Percentiles rank a stretch among this genome's conserved stretches.
Evolutionary conservation across 177 flowering plant genomes (phyloP).

Genomic region (Tripterygium wilfordii): DNA sequence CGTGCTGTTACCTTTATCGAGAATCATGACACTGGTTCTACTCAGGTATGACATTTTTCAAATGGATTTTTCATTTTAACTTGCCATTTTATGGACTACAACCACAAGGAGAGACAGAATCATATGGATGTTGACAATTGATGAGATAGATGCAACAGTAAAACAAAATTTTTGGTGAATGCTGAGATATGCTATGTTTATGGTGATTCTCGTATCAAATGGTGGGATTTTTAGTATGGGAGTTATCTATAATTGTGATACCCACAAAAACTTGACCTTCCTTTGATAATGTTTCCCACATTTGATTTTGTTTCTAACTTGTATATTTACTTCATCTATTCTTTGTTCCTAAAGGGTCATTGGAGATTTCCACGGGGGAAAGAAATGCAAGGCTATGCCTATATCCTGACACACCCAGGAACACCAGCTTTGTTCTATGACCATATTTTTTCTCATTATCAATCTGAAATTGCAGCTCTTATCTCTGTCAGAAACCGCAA

Average conservation of each 20-base stretch:
- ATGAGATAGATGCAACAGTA: no score
- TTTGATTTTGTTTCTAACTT: not conserved
- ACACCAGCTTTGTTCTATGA: constrained; percentile 93
- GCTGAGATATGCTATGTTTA: no score
- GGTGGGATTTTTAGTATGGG: no score
- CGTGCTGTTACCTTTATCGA: constrained; percentile 98
- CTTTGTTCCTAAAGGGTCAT: constrained; percentile 56
- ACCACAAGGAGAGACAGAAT: not conserved
- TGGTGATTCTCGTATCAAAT: no score
- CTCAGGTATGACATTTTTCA: constrained; percentile 65
- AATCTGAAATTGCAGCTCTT: constrained; percentile 56
- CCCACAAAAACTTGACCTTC: no score
- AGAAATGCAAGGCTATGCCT: constrained; percentile 99
- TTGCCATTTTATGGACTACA: not conserved
- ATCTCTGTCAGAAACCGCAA: constrained; percentile 63
- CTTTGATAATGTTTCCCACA: no score
- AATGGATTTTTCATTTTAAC: not conserved
- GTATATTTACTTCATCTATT: not conserved
- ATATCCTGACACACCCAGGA: constrained; percentile 96
- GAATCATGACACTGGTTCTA: constrained; percentile 98
- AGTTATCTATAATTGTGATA: no score
- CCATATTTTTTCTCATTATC: constrained; percentile 69
- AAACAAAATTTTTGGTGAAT: no score
- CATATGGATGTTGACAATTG: no score
- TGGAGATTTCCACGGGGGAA: constrained; percentile 98